Percentiles rank a stretch among this genome's conserved stretches.
Conservation (phyloP, 805 yeast species). For the Kodamaea hsintzibuensis region DNA sequence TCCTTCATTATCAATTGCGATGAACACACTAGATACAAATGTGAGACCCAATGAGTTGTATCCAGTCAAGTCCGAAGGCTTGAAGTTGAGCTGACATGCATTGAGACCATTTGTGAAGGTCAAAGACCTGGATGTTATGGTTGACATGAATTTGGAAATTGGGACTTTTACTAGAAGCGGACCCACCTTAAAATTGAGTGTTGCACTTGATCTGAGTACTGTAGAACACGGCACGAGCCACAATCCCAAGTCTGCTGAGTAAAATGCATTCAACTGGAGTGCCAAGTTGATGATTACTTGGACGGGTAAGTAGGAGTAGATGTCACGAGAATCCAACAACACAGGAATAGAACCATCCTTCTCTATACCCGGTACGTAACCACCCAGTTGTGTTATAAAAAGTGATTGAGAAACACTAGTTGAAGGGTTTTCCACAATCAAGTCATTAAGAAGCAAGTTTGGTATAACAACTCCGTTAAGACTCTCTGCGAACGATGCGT, state of each 20-base stretch:
- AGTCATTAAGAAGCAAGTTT: slow-evolving; percentile 27
- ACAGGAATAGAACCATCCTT: slow-evolving; percentile 45
- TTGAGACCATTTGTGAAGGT: slow-evolving; percentile 52
- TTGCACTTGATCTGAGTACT: slow-evolving; percentile 48
- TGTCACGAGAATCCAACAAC: slow-evolving; percentile 56
- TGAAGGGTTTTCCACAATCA: slow-evolving; percentile 25
- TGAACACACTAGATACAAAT: slow-evolving; percentile 50
- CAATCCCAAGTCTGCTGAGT: slow-evolving; percentile 41
- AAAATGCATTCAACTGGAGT: slow-evolving; percentile 68
- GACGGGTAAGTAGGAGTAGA: slow-evolving; percentile 53
- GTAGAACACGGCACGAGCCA: slow-evolving; percentile 67
- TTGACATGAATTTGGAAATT: slow-evolving; percentile 45
- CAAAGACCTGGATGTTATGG: slow-evolving; percentile 37
- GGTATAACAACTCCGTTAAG: slow-evolving; percentile 27
- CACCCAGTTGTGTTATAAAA: slow-evolving; percentile 16
- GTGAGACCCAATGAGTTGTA: slow-evolving; percentile 59
- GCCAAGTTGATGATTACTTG: slow-evolving; percentile 61
- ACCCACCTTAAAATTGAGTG: slow-evolving; percentile 54
- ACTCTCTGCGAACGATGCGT: background rate
- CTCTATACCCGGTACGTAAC: background rate
- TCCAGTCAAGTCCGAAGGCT: slow-evolving; percentile 50
- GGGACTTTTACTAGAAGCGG: slow-evolving; percentile 52
- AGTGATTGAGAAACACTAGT: slow-evolving; percentile 36
- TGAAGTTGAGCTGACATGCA: slow-evolving; percentile 58
- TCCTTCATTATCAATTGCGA: slow-evolving; percentile 67